These are phyloP conservation scores for Blastobotrys persicus DNA, from an alignment of 1,139 yeast genomes.

Conservation along the genomic window DNA sequence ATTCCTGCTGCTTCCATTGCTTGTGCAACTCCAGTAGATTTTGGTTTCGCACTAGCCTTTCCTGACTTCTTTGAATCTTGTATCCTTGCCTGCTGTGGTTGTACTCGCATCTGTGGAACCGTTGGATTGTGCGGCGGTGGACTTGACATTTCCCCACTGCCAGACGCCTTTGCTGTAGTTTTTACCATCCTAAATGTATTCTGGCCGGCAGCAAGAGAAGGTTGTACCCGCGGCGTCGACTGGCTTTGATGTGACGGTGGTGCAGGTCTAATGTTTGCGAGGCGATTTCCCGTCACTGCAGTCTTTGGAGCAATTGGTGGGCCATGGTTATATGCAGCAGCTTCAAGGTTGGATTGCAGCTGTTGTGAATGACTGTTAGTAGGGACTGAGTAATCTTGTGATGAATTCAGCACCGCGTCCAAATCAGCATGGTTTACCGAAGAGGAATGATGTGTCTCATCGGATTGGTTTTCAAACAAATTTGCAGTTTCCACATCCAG, in stretches of 20 bases:
- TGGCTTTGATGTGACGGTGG: conserved; percentile 12
- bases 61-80: conserved; percentile 3
- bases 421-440: conserved; percentile 4
- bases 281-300: background rate
- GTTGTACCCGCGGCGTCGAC: conserved; percentile 20
- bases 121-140: conserved; percentile 3
- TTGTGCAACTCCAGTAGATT: conserved; percentile 4
- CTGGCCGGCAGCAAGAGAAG: conserved; percentile 30
- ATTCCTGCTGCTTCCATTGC: conserved; percentile 27
- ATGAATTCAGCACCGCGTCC: background rate
- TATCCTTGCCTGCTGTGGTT: conserved; percentile 19
- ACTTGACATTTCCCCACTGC: conserved; percentile 17
- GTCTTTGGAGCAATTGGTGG: conserved; percentile 7
- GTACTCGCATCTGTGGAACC: conserved; percentile 29
- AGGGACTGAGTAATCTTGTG: background rate
- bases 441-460: background rate
- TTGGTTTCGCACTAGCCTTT: conserved; percentile 1
- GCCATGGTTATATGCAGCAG: conserved; percentile 12
- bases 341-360: conserved; percentile 20
- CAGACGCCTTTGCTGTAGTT: conserved; percentile 7
- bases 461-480: conserved; percentile 1
- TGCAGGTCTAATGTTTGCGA: conserved; percentile 12
- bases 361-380: conserved; percentile 23
- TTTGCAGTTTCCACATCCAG: conserved; percentile 1
- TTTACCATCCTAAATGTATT: conserved; percentile 25